These are phyloP conservation scores for Ormosia semicastrata DNA, from an alignment of 306 rosid genomes.

Conservation along the genomic window DNA sequence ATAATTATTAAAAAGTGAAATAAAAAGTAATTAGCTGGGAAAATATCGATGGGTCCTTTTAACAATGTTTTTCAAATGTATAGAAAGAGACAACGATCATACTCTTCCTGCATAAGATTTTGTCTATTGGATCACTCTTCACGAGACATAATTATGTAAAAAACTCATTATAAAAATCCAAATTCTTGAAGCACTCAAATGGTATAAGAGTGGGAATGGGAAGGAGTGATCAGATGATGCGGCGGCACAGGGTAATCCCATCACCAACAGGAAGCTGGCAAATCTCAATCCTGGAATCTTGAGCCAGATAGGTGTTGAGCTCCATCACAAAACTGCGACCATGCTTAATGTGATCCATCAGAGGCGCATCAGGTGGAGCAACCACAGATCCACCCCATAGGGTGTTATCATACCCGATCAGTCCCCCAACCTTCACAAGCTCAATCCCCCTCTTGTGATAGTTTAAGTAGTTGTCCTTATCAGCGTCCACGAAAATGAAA, in stretches of 20 bases:
- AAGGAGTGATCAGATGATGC: slow-evolving; percentile 35
- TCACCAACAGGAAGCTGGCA: slow-evolving; percentile 80
- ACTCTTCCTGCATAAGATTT: neutral
- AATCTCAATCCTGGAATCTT: slow-evolving; percentile 78
- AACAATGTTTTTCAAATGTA: neutral
- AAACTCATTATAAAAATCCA: neutral
- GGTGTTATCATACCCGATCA: slow-evolving; percentile 88
- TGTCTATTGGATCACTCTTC: neutral
- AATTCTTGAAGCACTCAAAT: neutral
- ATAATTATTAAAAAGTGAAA: no score
- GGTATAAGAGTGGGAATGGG: neutral
- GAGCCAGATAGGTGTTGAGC: slow-evolving; percentile 72
- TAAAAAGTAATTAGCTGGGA: no score
- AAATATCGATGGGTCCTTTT: neutral
- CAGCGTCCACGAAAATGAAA: slow-evolving; percentile 84
- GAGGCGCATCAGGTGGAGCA: slow-evolving; percentile 67
- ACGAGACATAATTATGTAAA: neutral
- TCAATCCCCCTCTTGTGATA: slow-evolving; percentile 80
- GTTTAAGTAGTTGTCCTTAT: slow-evolving; percentile 82
- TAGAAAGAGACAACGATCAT: neutral
- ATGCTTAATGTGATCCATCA: slow-evolving; percentile 46
- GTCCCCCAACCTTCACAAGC: slow-evolving; percentile 73
- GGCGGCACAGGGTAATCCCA: slow-evolving; percentile 86
- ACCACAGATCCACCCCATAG: slow-evolving; percentile 86
- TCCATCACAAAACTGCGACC: slow-evolving; percentile 55